Base-by-base conservation (phyloP, 1,139 yeast genomes). In the Yamadazyma sp. region DNA sequence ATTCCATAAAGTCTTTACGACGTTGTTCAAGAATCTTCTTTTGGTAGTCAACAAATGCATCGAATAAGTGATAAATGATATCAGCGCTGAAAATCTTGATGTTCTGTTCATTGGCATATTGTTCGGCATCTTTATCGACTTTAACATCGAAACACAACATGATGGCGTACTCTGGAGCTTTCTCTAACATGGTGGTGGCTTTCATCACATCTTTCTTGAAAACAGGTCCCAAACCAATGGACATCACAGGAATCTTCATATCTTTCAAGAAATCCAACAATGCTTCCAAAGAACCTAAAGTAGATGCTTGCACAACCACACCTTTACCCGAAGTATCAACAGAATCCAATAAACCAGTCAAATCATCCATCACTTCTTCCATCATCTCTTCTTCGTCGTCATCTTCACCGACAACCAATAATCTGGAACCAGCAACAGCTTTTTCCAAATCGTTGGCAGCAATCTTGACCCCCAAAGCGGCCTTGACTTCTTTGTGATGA, bases 321-420 rank as follows among this genome's bases (percentile, higher is more conserved):
- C 98, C 99, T 58, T 77, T 80, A 55, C 98, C 98, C 33, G 90
- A 77, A 48, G 86, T 82, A 64, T 94, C 98, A 45, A 92, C 97
- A 44, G 95, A 86, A 62, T 89, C 97, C 55, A 92, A 74, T 53
- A 92, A 74, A 34, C 96, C 97, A 29, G 97, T 89, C 62, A 92
- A 76, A 64, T 92, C 99, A 56, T 92, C 97, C 98, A 94, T 94
- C 44, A 92, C 97, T 50, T 92, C 97, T 61, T 92, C 98, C 95
- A 87, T 86, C 53, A 92, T 61, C 43, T 92, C 97, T 43, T 94
- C 98, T 68, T 92, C 98, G 54, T 92, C 97, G 52, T 94, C 99
- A 46, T 88, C 97, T 50, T 92, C 96, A 30, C 96, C 96, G 49
- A 89, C 97, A 52, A 92, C 94, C 49, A 94, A 70, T 65, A 92